These are phyloP conservation scores for Backusella luteola DNA, from an alignment of 192 early-diverging fungal species.

Conservation along the genomic window DNA sequence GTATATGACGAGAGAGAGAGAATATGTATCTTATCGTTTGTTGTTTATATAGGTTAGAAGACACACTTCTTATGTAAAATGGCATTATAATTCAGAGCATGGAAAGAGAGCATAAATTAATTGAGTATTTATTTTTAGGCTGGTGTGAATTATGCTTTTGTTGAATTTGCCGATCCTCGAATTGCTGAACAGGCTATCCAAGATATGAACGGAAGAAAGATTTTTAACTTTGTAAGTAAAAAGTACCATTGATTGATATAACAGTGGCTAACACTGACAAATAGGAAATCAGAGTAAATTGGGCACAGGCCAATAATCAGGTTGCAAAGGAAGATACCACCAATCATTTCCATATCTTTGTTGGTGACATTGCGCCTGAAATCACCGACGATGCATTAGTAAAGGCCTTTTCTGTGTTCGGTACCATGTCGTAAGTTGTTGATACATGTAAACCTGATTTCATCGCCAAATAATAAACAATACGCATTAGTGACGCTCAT, in stretches of 20 bases:
- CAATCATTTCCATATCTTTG: conserved; percentile 84
- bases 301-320: conserved; percentile 26
- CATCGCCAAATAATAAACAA: no score
- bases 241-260: not conserved
- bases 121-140: conserved; percentile 34
- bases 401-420: conserved; percentile 75
- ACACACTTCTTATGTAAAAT: conserved; percentile 27
- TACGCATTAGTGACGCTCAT: conserved; percentile 68
- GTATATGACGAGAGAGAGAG: conserved; percentile 43
- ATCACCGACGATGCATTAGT: conserved; percentile 79
- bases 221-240: conserved; percentile 57
- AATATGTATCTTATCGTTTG: not conserved
- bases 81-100: not conserved
- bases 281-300: conserved; percentile 37
- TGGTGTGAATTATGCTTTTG: conserved; percentile 87
- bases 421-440: conserved; percentile 67
- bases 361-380: conserved; percentile 91
- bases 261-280: no score
- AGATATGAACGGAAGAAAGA: conserved; percentile 66
- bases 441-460: no score
- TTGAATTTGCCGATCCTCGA: conserved; percentile 74
- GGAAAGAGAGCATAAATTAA: not conserved
- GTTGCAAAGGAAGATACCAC: conserved; percentile 35
- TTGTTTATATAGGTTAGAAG: conserved; percentile 16
- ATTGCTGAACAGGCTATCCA: conserved; percentile 72